Evolutionary conservation across 306 rosid species (phyloP).

Genomic region (Pterocarpus macrocarpus): DNA sequence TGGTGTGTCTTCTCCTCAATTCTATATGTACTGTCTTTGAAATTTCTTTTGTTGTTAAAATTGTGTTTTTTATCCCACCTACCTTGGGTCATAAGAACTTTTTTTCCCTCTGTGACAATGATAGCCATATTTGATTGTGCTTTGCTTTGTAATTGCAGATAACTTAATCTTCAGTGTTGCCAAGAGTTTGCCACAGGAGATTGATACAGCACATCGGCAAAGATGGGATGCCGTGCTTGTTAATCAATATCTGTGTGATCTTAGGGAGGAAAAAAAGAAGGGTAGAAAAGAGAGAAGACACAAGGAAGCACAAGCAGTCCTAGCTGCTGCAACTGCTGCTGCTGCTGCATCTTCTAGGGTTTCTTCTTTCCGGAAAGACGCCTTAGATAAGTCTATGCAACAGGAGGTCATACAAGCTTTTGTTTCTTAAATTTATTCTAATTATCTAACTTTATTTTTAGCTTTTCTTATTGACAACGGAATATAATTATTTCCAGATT

Average conservation of each 20-base stretch:
- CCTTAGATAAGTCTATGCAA: slow-evolving; percentile 69
- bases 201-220: slow-evolving; percentile 65
- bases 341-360: slow-evolving; percentile 93
- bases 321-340: slow-evolving; percentile 99
- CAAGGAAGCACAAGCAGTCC: slow-evolving; percentile 97
- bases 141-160: slow-evolving; percentile 65
- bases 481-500: slow-evolving; percentile 55
- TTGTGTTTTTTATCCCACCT: neutral
- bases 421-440: neutral
- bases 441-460: neutral
- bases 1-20: slow-evolving; percentile 56
- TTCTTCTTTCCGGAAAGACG: slow-evolving; percentile 88
- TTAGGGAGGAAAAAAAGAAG: slow-evolving; percentile 92
- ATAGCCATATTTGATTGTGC: slow-evolving; percentile 19
- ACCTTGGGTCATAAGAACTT: neutral
- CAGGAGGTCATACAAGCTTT: slow-evolving; percentile 67
- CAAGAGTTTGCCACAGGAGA: slow-evolving; percentile 79
- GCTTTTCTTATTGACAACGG: slow-evolving; percentile 33
- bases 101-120: neutral
- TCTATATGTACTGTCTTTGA: slow-evolving; percentile 27
- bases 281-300: slow-evolving; percentile 95
- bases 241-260: slow-evolving; percentile 76
- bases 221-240: slow-evolving; percentile 92
- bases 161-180: slow-evolving; percentile 66
- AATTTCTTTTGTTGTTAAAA: neutral